phyloP scores from a whole-genome alignment of 768 basidiomycete species.

The Mycena filopes region DNA sequence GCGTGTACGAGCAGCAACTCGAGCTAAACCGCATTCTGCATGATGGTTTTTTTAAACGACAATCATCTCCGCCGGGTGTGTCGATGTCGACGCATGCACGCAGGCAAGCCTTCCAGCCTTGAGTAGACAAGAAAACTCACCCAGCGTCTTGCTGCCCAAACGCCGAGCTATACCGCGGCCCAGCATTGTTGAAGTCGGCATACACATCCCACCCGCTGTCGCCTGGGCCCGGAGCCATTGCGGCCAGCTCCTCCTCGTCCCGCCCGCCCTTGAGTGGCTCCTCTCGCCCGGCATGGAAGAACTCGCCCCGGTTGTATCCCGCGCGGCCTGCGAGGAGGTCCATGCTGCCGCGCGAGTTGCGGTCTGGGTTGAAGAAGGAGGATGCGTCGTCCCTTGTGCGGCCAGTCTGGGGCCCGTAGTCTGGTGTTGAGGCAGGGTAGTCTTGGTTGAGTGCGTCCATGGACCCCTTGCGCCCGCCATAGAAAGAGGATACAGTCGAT shows the following conservation, averaged over 20 bases:
- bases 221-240: conserved; percentile 48
- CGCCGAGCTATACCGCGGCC: conserved; percentile 78
- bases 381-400: conserved; percentile 73
- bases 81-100: no score
- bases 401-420: conserved; percentile 38
- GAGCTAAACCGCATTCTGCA: conserved; percentile 22
- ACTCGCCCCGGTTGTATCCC: conserved; percentile 80
- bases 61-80: conserved; percentile 29
- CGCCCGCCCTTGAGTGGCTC: conserved; percentile 84
- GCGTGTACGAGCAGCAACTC: not conserved
- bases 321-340: conserved; percentile 62
- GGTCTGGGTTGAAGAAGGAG: conserved; percentile 71
- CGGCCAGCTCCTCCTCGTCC: conserved; percentile 71
- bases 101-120: no score
- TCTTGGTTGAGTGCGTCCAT: conserved; percentile 70
- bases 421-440: conserved; percentile 49
- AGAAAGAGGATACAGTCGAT: conserved; percentile 85
- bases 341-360: conserved; percentile 46
- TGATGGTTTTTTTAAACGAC: no score
- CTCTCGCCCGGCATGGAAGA: conserved; percentile 72
- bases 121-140: no score
- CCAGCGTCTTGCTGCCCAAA: conserved; percentile 60
- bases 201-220: conserved; percentile 79
- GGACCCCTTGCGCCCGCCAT: conserved; percentile 71
- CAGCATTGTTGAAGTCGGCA: conserved; percentile 90